Conservation (phyloP, 2,329 filamentous ascomycete species). For the Talaromyces sp. region DNA sequence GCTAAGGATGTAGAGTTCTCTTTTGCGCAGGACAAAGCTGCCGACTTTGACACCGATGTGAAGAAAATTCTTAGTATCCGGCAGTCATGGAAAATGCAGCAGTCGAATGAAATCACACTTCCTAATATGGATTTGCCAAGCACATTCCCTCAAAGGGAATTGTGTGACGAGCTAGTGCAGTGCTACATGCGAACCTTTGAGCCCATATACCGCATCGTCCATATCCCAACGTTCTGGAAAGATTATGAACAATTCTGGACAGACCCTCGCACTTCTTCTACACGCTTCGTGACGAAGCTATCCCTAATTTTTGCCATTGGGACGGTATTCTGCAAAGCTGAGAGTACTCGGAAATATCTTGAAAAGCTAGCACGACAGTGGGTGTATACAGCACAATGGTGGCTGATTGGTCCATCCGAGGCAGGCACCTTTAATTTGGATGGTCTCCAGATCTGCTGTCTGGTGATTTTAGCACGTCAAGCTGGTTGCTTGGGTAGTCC, state of each 20-base stretch:
- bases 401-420: constrained; percentile 29
- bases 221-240: constrained; percentile 33
- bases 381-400: constrained; percentile 29
- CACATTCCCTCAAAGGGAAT: constrained; percentile 1
- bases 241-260: constrained; percentile 33
- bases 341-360: constrained; percentile 1
- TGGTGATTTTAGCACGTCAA: constrained; percentile 27
- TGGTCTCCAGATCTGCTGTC: constrained; percentile 29
- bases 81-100: not conserved
- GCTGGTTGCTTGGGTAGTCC: constrained; percentile 19
- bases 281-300: constrained; percentile 22
- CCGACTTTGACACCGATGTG: not conserved
- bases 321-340: constrained; percentile 14
- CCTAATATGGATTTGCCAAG: constrained; percentile 5
- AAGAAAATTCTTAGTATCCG: not conserved
- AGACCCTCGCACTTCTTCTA: constrained; percentile 15
- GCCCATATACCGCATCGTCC: constrained; percentile 33
- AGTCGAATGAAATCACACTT: not conserved
- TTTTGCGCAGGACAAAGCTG: not conserved
- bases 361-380: constrained; percentile 17
- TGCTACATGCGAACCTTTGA: constrained; percentile 35
- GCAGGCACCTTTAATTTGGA: constrained; percentile 22
- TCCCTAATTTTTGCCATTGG: constrained; percentile 29
- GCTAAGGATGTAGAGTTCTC: not conserved
- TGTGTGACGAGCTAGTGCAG: constrained; percentile 20